Percentiles rank a stretch among this genome's conserved stretches.
Conservation (phyloP, 192 early-diverging fungal genomes). For the Backusella westeae region DNA sequence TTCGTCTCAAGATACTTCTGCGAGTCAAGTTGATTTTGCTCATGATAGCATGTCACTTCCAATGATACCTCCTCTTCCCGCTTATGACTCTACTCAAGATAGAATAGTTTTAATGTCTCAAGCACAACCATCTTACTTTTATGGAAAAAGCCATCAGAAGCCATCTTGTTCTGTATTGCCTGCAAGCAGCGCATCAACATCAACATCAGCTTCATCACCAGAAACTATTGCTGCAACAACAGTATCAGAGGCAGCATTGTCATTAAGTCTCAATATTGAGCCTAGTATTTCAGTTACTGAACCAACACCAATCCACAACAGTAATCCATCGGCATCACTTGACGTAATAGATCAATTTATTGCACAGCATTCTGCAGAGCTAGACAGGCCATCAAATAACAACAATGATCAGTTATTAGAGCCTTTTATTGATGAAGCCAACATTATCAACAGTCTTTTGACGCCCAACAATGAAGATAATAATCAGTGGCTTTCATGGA, state of each 20-base stretch:
- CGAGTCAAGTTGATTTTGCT: background rate
- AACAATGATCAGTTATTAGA: background rate
- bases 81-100: background rate
- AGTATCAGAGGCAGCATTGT: background rate
- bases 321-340: background rate
- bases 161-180: background rate
- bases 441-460: background rate
- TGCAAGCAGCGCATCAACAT: background rate
- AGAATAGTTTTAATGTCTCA: background rate
- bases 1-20: background rate
- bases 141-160: background rate
- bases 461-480: slow-evolving; percentile 1
- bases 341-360: slow-evolving; percentile 6
- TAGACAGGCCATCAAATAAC: background rate
- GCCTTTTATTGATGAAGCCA: background rate
- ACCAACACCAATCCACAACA: slow-evolving; percentile 4
- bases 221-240: background rate
- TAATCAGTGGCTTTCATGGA: slow-evolving; percentile 4
- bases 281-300: slow-evolving; percentile 13
- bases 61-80: slow-evolving; percentile 9
- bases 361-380: background rate
- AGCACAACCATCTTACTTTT: background rate
- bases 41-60: background rate
- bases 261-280: slow-evolving; percentile 10
- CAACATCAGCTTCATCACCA: background rate